Evolutionary conservation across 352 stramenopile genomes (phyloP).

Genomic region (Phytophthora cryptogea): DNA sequence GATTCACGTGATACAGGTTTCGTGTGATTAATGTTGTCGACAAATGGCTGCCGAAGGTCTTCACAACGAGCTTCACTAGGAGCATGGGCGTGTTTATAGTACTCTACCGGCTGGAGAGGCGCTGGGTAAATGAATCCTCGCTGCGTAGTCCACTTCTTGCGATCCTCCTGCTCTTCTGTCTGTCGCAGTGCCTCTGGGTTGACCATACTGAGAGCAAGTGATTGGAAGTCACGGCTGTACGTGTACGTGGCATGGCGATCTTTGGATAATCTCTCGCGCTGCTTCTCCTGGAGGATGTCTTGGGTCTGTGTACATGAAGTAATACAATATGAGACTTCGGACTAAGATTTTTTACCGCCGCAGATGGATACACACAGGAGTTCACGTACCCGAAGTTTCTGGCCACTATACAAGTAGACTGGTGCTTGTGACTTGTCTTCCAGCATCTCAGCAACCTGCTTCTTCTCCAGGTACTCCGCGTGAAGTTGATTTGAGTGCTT

Average conservation of each 20-base stretch:
- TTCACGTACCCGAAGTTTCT: constrained; percentile 76
- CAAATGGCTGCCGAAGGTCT: constrained; percentile 80
- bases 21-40: constrained; percentile 82
- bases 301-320: constrained; percentile 53
- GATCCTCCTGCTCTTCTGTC: constrained; percentile 48
- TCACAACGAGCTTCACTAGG: constrained; percentile 82
- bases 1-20: constrained; percentile 58
- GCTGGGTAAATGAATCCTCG: constrained; percentile 89
- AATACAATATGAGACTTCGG: neutral
- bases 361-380: neutral
- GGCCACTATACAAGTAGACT: constrained; percentile 88
- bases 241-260: constrained; percentile 65
- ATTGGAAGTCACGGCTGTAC: constrained; percentile 89
- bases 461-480: constrained; percentile 45
- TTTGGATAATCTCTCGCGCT: constrained; percentile 61
- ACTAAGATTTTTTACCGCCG: neutral
- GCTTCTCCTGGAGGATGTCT: constrained; percentile 81
- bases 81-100: constrained; percentile 67
- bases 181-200: constrained; percentile 66
- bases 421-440: constrained; percentile 36
- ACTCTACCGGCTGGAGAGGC: constrained; percentile 66
- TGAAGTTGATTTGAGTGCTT: constrained; percentile 34
- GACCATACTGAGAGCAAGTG: constrained; percentile 79
- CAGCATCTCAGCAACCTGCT: constrained; percentile 31
- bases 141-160: constrained; percentile 81